Evolutionary conservation across 768 basidiomycete species (phyloP).

Genomic region (Mycena maculata): DNA sequence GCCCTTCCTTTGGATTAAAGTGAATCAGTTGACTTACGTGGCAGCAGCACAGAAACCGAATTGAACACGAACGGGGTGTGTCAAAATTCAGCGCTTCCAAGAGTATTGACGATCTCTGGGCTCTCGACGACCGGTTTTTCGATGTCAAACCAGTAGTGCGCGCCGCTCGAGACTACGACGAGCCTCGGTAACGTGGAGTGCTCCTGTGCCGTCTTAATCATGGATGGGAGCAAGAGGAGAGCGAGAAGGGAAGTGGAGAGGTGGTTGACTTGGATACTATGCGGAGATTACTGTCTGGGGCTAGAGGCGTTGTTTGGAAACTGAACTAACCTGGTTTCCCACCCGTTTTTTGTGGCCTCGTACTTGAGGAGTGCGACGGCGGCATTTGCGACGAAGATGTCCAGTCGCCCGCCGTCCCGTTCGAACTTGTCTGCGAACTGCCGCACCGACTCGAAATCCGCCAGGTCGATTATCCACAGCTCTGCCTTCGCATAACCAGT

Average conservation of each 20-base stretch:
- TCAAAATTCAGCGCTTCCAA: not conserved
- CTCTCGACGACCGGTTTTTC: not conserved
- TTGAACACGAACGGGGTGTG: not conserved
- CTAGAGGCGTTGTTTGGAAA: too few relatives aligned
- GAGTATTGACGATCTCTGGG: not conserved
- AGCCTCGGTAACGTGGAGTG: slow-evolving; percentile 18
- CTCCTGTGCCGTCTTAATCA: slow-evolving; percentile 25
- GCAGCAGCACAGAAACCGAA: not conserved
- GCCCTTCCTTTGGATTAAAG: not conserved
- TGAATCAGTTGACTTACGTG: not conserved
- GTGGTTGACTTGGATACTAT: slow-evolving; percentile 36
- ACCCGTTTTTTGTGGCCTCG: slow-evolving; percentile 32
- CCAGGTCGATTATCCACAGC: slow-evolving; percentile 32
- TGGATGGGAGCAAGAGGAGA: slow-evolving; percentile 35
- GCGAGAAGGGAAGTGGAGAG: slow-evolving; percentile 31
- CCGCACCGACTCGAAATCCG: slow-evolving; percentile 8
- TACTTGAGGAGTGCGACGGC: slow-evolving; percentile 20
- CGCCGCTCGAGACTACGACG: slow-evolving; percentile 34
- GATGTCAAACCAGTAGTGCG: slow-evolving; percentile 26
- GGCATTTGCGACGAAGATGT: slow-evolving; percentile 37
- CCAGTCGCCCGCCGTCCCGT: slow-evolving; percentile 11
- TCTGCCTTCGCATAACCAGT: slow-evolving; percentile 30
- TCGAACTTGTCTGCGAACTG: too few relatives aligned
- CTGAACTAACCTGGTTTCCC: not conserved
- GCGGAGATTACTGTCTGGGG: not conserved